phyloP scores from a whole-genome alignment of 2,329 filamentous ascomycete genomes.

The Cryphonectria nitschkei region DNA sequence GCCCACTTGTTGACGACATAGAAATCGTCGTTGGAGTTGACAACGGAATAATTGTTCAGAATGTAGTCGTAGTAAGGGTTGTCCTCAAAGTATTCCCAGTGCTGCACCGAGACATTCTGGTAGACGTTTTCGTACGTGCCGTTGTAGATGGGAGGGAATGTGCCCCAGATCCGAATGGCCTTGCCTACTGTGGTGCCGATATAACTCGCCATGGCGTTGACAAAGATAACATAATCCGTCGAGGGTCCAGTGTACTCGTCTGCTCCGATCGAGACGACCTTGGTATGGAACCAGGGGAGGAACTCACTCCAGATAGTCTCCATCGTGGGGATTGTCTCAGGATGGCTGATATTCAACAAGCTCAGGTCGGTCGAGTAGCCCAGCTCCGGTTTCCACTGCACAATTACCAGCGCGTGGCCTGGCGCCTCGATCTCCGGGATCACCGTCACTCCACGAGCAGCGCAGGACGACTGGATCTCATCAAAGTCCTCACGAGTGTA shows the following conservation, averaged over 20 bases:
- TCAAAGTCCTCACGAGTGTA: conserved; percentile 56
- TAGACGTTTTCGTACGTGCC: conserved; percentile 42
- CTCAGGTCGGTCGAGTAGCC: conserved; percentile 51
- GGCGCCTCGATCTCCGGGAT: conserved; percentile 64
- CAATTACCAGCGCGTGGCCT: conserved; percentile 58
- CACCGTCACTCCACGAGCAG: conserved; percentile 58
- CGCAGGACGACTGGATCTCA: conserved; percentile 55
- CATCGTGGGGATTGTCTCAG: conserved; percentile 56
- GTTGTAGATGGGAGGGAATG: conserved; percentile 48
- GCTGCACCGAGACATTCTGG: conserved; percentile 54
- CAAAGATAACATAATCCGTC: conserved; percentile 55
- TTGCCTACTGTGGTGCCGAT: conserved; percentile 47
- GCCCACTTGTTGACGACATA: conserved; percentile 56
- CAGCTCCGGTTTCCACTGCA: conserved; percentile 62
- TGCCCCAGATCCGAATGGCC: conserved; percentile 59
- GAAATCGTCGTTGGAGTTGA: conserved; percentile 59
- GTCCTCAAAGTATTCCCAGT: conserved; percentile 59
- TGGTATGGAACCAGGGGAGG: conserved; percentile 59
- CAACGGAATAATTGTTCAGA: conserved; percentile 50
- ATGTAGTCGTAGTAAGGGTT: conserved; percentile 50
- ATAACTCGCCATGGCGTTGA: conserved; percentile 54
- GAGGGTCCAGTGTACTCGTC: conserved; percentile 56
- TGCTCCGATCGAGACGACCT: conserved; percentile 59
- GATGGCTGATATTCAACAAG: conserved; percentile 58
- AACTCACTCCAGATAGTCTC: conserved; percentile 57